phyloP scores from a whole-genome alignment of 1,139 yeast species.

The Yamadazyma aaseri region DNA sequence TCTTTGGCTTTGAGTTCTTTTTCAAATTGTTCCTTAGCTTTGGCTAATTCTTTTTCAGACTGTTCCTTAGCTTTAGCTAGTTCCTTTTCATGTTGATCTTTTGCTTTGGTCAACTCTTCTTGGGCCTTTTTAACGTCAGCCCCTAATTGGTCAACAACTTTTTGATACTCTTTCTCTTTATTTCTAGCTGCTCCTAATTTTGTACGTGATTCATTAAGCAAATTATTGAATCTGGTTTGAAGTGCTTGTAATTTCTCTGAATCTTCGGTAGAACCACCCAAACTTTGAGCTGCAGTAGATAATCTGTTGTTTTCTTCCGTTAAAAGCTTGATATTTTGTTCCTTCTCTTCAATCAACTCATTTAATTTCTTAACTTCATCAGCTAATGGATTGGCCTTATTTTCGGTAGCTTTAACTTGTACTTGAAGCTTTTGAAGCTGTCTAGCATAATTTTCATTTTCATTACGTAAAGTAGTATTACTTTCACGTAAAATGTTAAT shows the following conservation, averaged over 20 bases:
- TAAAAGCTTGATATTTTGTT: conserved; percentile 32
- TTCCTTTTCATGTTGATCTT: conserved; percentile 8
- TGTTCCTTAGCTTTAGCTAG: conserved; percentile 1
- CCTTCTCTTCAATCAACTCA: conserved; percentile 12
- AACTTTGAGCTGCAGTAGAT: conserved; percentile 13
- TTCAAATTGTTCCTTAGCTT: neutral
- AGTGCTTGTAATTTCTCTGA: conserved; percentile 28
- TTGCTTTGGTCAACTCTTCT: conserved; percentile 9
- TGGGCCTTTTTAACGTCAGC: conserved; percentile 20
- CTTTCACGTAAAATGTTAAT: conserved; percentile 73
- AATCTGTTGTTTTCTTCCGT: conserved; percentile 41
- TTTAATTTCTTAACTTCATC: conserved; percentile 29
- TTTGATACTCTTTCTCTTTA: conserved; percentile 22
- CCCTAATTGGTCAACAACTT: conserved; percentile 24
- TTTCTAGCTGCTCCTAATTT: conserved; percentile 24
- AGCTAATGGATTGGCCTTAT: conserved; percentile 21
- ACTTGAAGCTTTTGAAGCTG: conserved; percentile 24
- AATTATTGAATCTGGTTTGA: conserved; percentile 24
- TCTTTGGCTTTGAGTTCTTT: neutral
- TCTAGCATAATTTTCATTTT: conserved; percentile 29
- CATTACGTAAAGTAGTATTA: conserved; percentile 64
- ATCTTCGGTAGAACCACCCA: conserved; percentile 11
- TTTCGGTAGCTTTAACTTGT: conserved; percentile 17
- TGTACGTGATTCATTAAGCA: conserved; percentile 36
- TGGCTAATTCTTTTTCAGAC: neutral